Percentiles rank a stretch among this genome's conserved stretches.
Evolutionary conservation across 495 filamentous ascomycete genomes (phyloP).

Genomic region (Penicillium roqueforti): DNA sequence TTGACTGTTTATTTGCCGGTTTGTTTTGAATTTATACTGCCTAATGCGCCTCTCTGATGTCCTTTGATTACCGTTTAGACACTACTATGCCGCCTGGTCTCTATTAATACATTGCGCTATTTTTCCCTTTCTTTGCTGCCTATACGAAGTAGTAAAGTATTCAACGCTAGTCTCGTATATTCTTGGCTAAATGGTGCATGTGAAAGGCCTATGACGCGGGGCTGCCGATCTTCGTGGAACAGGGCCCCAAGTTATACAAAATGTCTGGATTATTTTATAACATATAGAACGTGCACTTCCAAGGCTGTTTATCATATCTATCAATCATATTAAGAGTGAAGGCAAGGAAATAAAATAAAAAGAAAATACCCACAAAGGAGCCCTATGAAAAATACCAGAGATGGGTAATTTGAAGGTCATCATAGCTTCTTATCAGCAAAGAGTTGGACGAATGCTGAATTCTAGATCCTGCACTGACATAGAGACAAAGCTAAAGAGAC

Average conservation of each 20-base stretch:
- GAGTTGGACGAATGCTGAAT: too few relatives aligned
- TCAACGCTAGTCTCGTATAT: not conserved
- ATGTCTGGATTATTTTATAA: too few relatives aligned
- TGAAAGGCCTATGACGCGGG: not conserved
- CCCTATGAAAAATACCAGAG: too few relatives aligned
- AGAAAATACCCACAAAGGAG: too few relatives aligned
- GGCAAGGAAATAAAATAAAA: too few relatives aligned
- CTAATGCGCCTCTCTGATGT: not conserved
- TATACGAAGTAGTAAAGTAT: not conserved
- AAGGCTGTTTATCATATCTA: too few relatives aligned
- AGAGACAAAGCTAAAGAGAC: not conserved
- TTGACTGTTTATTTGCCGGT: not conserved
- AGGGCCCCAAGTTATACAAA: not conserved
- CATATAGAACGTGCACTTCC: too few relatives aligned
- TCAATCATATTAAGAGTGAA: too few relatives aligned
- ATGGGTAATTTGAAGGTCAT: too few relatives aligned
- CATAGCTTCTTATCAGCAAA: too few relatives aligned
- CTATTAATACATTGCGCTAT: not conserved
- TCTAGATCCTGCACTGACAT: not conserved
- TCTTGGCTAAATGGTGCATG: not conserved
- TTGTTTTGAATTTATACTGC: not conserved
- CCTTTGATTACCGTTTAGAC: not conserved
- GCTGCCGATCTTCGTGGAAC: constrained; percentile 3
- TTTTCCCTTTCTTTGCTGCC: constrained; percentile 1
- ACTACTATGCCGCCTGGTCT: not conserved